phyloP scores from a whole-genome alignment of 192 early-diverging fungal species.

The Coemansia sp. region DNA sequence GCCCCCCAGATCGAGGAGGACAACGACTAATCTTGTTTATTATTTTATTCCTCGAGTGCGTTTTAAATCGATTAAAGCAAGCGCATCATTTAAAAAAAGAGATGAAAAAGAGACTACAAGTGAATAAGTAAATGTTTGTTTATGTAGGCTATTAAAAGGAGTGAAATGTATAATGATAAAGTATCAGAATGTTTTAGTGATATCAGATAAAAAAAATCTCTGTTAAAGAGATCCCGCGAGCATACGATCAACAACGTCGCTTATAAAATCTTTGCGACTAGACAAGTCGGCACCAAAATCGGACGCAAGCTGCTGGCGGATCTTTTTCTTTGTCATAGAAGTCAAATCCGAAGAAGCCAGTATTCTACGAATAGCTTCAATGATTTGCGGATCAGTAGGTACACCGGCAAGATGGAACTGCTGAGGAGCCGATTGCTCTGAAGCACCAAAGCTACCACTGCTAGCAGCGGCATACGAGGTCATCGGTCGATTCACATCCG shows the following conservation, averaged over 20 bases:
- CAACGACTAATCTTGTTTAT: conserved; percentile 30
- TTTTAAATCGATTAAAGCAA: not conserved
- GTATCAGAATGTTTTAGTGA: not conserved
- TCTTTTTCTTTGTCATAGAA: conserved; percentile 75
- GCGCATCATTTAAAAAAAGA: not conserved
- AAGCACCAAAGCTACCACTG: not conserved
- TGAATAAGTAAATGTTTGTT: not conserved
- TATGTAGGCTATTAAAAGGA: not conserved
- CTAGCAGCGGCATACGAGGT: conserved; percentile 5
- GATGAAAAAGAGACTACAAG: too few relatives aligned
- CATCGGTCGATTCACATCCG: not conserved
- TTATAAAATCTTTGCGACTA: conserved; percentile 67
- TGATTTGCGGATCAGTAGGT: conserved; percentile 69
- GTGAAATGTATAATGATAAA: not conserved
- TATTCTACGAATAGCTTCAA: conserved; percentile 61
- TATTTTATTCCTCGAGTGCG: not conserved
- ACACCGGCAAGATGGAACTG: conserved; percentile 6
- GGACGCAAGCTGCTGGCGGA: conserved; percentile 65
- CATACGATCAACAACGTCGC: conserved; percentile 52
- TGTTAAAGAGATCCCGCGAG: conserved; percentile 16
- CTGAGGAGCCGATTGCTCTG: too few relatives aligned
- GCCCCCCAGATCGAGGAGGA: conserved; percentile 76
- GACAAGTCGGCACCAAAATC: conserved; percentile 66
- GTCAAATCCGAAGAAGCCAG: conserved; percentile 66
- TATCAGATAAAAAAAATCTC: not conserved